phyloP scores from a whole-genome alignment of 306 rosid genomes.

The Quercus glauca region DNA sequence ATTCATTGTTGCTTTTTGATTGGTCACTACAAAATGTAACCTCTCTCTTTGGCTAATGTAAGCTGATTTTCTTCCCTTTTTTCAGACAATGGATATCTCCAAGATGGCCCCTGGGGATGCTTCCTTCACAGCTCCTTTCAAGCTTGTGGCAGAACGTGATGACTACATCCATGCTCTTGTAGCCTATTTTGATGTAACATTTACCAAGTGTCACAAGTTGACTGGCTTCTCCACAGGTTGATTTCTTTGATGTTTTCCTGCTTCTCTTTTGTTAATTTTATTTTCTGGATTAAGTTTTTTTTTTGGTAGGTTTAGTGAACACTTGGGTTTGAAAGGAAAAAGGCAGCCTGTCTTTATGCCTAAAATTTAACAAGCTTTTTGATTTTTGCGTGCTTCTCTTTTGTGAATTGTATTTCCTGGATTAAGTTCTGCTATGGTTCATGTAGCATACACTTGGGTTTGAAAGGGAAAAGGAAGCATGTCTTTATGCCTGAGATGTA shows the following conservation, averaged over 20 bases:
- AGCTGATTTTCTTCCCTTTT: conserved; percentile 25
- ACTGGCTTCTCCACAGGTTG: conserved; percentile 97
- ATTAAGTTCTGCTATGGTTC: background rate
- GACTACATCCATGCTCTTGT: conserved; percentile 95
- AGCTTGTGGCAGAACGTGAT: conserved; percentile 84
- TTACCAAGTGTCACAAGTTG: conserved; percentile 87
- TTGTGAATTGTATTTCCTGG: background rate
- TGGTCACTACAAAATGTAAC: background rate
- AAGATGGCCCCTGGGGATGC: conserved; percentile 95
- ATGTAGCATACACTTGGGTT: background rate
- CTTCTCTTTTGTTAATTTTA: conserved; percentile 2
- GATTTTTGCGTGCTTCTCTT: background rate
- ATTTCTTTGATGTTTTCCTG: conserved; percentile 15
- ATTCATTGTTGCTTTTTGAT: background rate
- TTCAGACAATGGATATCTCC: conserved; percentile 96
- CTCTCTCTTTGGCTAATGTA: background rate
- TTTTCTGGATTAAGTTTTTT: background rate
- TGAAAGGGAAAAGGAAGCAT: background rate
- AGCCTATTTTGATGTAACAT: conserved; percentile 93
- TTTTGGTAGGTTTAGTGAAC: background rate
- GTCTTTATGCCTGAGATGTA: background rate
- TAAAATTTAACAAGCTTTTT: background rate
- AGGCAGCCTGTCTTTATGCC: background rate
- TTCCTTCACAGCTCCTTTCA: conserved; percentile 88
- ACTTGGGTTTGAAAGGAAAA: background rate